These are phyloP conservation scores for Nicotiana attenuata DNA, from an alignment of 257 asterid genomes.

Conservation along the genomic window DNA sequence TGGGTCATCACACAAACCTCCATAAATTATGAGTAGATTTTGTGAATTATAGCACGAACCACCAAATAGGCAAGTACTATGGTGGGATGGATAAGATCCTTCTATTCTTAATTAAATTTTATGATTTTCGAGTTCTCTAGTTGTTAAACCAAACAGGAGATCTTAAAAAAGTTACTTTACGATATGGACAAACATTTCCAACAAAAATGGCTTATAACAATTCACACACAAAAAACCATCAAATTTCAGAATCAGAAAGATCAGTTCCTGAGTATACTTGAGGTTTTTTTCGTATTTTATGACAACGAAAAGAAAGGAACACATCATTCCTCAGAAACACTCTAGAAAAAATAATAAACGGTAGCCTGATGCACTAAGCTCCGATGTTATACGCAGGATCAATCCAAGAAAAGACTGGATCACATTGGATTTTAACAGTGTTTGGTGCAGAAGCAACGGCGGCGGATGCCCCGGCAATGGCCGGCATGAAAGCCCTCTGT, in stretches of 20 bases:
- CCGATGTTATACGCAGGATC: neutral
- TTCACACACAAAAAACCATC: neutral
- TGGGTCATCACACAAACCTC: no score
- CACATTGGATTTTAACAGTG: neutral
- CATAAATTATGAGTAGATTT: no score
- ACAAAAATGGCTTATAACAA: neutral
- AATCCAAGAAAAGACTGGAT: rapidly evolving
- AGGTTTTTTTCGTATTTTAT: neutral
- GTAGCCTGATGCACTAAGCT: no score
- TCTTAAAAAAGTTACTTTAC: no score
- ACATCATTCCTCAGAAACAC: neutral
- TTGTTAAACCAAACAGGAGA: no score
- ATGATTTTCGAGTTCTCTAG: no score
- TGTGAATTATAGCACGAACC: no score
- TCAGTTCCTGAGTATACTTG: neutral
- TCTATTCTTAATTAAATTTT: no score
- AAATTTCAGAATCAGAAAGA: neutral
- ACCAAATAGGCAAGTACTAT: no score
- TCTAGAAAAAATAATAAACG: neutral
- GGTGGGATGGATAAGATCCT: no score
- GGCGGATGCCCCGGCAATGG: neutral
- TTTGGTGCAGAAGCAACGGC: constrained; percentile 1
- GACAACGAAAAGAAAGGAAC: neutral
- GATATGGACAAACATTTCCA: neutral
- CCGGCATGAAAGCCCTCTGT: constrained; percentile 9